Evolutionary conservation across 331 rosid species (phyloP).

Genomic region (Spiraea crenata): DNA sequence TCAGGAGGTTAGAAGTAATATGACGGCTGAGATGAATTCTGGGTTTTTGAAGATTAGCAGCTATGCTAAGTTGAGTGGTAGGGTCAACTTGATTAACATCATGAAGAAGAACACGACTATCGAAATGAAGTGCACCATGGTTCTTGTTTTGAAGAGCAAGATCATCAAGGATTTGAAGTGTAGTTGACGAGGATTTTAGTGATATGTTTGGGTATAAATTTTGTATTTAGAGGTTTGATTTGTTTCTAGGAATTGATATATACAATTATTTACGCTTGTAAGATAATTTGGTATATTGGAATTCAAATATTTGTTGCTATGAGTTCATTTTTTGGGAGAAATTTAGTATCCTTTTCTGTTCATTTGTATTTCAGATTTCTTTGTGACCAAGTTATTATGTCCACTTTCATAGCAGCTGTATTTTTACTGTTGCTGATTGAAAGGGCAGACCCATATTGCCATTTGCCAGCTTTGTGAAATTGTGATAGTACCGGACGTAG

Average conservation of each 20-base stretch:
- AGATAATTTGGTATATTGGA: not conserved
- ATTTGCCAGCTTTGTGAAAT: not conserved
- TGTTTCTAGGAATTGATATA: not conserved
- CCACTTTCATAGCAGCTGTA: not conserved
- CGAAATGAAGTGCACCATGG: conserved; percentile 35
- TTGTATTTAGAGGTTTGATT: not conserved
- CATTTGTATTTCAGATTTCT: not conserved
- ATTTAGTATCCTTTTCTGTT: not conserved
- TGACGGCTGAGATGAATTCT: conserved; percentile 12
- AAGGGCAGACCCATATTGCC: not conserved
- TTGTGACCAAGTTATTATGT: not conserved
- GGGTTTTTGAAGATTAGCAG: conserved; percentile 32
- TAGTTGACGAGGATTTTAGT: not conserved
- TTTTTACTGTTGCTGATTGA: no score
- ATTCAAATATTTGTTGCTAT: not conserved
- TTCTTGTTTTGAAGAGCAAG: conserved; percentile 26
- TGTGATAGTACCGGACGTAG: no score
- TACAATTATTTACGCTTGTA: not conserved
- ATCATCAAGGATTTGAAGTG: conserved; percentile 32
- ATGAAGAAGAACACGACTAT: conserved; percentile 19
- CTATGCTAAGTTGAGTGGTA: conserved; percentile 31
- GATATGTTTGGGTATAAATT: not conserved
- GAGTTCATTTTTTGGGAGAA: not conserved
- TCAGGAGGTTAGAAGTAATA: not conserved
- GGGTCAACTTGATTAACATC: conserved; percentile 29